Percentiles rank a stretch among this genome's conserved stretches.
Conservation (phyloP, 1,139 yeast species). For the Magnusiomyces fungicola region DNA sequence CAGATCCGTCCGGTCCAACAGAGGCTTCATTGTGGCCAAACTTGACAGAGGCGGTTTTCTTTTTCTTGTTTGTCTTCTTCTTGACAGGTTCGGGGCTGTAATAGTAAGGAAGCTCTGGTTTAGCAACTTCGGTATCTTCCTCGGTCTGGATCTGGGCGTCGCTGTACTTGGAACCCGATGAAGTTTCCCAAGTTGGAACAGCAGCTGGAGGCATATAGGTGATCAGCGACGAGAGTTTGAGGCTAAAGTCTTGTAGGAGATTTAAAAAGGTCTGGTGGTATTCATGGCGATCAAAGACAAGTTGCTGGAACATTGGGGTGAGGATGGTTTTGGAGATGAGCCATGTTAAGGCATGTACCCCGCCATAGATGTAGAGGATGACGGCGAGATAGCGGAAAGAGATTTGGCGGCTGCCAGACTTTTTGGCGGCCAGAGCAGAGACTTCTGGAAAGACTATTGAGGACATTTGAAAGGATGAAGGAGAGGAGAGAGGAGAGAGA, state of each 20-base stretch:
- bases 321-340: constrained; percentile 30
- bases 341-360: constrained; percentile 28
- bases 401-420: constrained; percentile 18
- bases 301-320: constrained; percentile 31
- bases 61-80: constrained; percentile 7
- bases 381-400: constrained; percentile 26
- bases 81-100: constrained; percentile 6
- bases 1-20: constrained; percentile 3
- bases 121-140: not conserved
- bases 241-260: constrained; percentile 19
- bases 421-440: no score
- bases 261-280: constrained; percentile 25
- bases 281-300: constrained; percentile 30
- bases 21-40: constrained; percentile 7
- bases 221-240: constrained; percentile 20
- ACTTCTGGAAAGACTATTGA: no score
- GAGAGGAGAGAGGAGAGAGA: no score
- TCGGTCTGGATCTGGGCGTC: constrained; percentile 31
- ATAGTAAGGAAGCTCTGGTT: constrained; percentile 5
- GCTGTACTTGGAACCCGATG: constrained; percentile 21
- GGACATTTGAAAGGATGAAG: no score
- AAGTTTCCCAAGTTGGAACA: constrained; percentile 10
- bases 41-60: constrained; percentile 4
- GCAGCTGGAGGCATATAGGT: constrained; percentile 22
- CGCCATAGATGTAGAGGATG: constrained; percentile 31